phyloP scores from a whole-genome alignment of 2,329 filamentous ascomycete genomes.

The Claviceps sp. region DNA sequence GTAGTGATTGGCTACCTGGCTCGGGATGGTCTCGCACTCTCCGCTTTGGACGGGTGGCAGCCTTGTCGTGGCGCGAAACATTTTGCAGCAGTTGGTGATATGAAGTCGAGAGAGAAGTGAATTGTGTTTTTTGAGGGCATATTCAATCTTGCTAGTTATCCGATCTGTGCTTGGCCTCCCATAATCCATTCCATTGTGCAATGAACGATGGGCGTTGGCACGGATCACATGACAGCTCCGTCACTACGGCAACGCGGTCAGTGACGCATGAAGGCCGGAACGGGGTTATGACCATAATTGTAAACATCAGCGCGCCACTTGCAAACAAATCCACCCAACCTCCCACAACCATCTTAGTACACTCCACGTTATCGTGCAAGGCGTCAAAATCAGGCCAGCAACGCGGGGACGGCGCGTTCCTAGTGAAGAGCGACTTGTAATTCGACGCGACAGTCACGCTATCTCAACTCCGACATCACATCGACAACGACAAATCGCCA shows the following conservation, averaged over 20 bases:
- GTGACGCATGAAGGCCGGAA: background rate
- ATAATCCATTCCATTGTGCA: background rate
- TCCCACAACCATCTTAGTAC: background rate
- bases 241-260: conserved; percentile 5
- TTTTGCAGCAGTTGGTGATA: background rate
- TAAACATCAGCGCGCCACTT: conserved; percentile 8
- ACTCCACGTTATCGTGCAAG: background rate
- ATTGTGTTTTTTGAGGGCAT: too few relatives aligned
- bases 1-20: background rate
- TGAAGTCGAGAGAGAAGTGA: too few relatives aligned
- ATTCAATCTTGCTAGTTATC: too few relatives aligned
- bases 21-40: background rate
- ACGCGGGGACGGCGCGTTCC: background rate
- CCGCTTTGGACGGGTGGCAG: background rate
- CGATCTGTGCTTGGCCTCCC: background rate
- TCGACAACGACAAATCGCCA: background rate
- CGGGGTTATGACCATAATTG: background rate
- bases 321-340: conserved; percentile 1
- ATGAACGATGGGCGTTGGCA: background rate
- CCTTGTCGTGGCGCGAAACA: background rate
- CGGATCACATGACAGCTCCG: conserved; percentile 10
- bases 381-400: background rate
- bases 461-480: conserved; percentile 2
- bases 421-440: background rate
- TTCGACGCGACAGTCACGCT: background rate